phyloP scores from a whole-genome alignment of 1,139 yeast species.

The Scheffersomyces cryptocercus region DNA sequence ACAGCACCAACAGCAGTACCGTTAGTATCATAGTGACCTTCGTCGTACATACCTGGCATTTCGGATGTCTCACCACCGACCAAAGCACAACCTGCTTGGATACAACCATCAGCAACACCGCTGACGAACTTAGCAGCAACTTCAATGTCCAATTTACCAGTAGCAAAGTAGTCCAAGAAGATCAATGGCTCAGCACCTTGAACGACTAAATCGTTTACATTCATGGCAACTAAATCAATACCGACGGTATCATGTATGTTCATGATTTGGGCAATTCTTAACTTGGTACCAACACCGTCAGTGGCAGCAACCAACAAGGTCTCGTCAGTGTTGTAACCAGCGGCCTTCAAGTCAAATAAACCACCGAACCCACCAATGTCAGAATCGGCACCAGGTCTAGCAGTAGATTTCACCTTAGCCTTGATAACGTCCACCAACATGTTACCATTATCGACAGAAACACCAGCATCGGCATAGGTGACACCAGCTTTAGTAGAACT shows the following conservation, averaged over 20 bases:
- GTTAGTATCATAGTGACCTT: slow-evolving; percentile 94
- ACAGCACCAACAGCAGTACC: slow-evolving; percentile 99
- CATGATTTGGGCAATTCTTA: slow-evolving; percentile 90
- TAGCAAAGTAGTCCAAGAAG: slow-evolving; percentile 95
- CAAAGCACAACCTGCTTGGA: slow-evolving; percentile 92
- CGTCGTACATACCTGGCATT: slow-evolving; percentile 98
- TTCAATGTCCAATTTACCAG: slow-evolving; percentile 83
- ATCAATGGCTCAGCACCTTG: slow-evolving; percentile 98
- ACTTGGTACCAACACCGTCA: slow-evolving; percentile 98
- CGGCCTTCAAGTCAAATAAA: slow-evolving; percentile 82
- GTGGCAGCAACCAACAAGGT: slow-evolving; percentile 95
- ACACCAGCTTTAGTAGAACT: slow-evolving; percentile 37
- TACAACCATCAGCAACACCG: slow-evolving; percentile 97
- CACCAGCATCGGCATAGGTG: slow-evolving; percentile 95
- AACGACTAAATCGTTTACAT: slow-evolving; percentile 93
- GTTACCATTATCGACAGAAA: slow-evolving; percentile 95
- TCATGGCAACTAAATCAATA: slow-evolving; percentile 98
- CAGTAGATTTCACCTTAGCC: slow-evolving; percentile 88
- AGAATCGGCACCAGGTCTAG: slow-evolving; percentile 95
- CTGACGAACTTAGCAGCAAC: slow-evolving; percentile 86
- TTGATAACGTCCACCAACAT: slow-evolving; percentile 86
- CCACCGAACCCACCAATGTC: slow-evolving; percentile 99
- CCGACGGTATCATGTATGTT: slow-evolving; percentile 94
- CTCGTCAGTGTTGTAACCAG: slow-evolving; percentile 75
- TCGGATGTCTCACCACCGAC: slow-evolving; percentile 99